phyloP scores from a whole-genome alignment of 2,329 filamentous ascomycete species.

The Phymatotrichopsis omnivora region DNA sequence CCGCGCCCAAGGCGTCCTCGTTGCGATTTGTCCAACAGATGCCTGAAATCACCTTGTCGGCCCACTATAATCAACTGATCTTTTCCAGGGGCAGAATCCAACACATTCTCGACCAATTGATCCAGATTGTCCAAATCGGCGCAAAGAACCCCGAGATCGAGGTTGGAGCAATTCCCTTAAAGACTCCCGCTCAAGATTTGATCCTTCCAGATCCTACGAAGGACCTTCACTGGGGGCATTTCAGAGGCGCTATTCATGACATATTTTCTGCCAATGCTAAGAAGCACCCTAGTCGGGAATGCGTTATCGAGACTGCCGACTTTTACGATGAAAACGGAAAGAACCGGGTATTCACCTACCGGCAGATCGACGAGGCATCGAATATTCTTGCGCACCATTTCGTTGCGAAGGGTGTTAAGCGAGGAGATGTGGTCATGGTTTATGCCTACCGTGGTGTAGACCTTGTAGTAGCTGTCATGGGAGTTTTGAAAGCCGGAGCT shows the following conservation, averaged over 20 bases:
- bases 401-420: conserved; percentile 57
- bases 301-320: conserved; percentile 56
- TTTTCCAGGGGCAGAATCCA: conserved; percentile 40
- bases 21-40: conserved; percentile 30
- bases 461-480: conserved; percentile 70
- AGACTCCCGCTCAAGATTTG: conserved; percentile 28
- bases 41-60: conserved; percentile 38
- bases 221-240: conserved; percentile 58
- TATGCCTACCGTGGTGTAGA: conserved; percentile 77
- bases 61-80: conserved; percentile 40
- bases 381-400: conserved; percentile 74
- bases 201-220: conserved; percentile 53
- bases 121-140: conserved; percentile 37
- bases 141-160: conserved; percentile 36
- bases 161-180: conserved; percentile 39
- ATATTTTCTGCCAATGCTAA: conserved; percentile 58
- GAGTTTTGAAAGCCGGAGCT: conserved; percentile 51
- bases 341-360: conserved; percentile 65
- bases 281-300: conserved; percentile 56
- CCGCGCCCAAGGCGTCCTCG: conserved; percentile 12
- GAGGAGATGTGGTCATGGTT: conserved; percentile 88
- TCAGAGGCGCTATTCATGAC: conserved; percentile 57
- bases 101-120: conserved; percentile 38
- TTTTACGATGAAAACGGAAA: conserved; percentile 38
- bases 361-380: conserved; percentile 74